A percentile compares a stretch with the other conserved stretches of the same genome.
Conservation (phyloP, 345 rosid species). For the Rhizophora mangle region DNA sequence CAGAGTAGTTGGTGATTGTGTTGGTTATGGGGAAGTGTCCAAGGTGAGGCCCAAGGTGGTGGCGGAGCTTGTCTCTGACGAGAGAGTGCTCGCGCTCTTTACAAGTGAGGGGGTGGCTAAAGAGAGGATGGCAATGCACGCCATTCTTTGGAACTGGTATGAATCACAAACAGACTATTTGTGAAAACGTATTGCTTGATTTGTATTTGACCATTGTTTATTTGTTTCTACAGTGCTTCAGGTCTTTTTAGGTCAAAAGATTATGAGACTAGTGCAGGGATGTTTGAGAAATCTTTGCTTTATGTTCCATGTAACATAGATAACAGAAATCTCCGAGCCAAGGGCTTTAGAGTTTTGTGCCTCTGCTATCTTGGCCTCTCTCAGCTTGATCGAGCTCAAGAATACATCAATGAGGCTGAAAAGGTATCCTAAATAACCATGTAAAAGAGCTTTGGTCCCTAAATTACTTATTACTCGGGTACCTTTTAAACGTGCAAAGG, state of each 20-base stretch:
- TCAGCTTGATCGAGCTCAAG: slow-evolving; percentile 82
- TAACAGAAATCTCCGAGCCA: slow-evolving; percentile 70
- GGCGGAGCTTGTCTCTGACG: slow-evolving; percentile 74
- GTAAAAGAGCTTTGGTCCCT: slow-evolving; percentile 11
- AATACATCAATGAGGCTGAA: slow-evolving; percentile 83
- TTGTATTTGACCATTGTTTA: neutral
- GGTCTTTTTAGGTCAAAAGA: slow-evolving; percentile 72
- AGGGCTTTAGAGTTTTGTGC: slow-evolving; percentile 90
- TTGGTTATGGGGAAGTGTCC: slow-evolving; percentile 46
- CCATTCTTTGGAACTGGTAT: slow-evolving; percentile 90
- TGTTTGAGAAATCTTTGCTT: slow-evolving; percentile 94
- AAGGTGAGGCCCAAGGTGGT: slow-evolving; percentile 66
- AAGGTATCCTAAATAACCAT: slow-evolving; percentile 45
- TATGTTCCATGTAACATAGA: slow-evolving; percentile 69
- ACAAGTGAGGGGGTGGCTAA: slow-evolving; percentile 45
- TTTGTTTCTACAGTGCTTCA: slow-evolving; percentile 61
- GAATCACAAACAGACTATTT: neutral
- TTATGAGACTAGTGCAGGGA: slow-evolving; percentile 70
- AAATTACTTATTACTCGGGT: neutral
- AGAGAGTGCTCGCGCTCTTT: slow-evolving; percentile 79
- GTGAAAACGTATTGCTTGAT: neutral
- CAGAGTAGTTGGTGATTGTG: slow-evolving; percentile 54
- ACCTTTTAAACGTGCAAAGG: neutral
- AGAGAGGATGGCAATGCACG: slow-evolving; percentile 77
- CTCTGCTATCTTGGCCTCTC: slow-evolving; percentile 82